These are phyloP conservation scores for Tephrocybe rancida DNA, from an alignment of 768 basidiomycete genomes.

Conservation along the genomic window DNA sequence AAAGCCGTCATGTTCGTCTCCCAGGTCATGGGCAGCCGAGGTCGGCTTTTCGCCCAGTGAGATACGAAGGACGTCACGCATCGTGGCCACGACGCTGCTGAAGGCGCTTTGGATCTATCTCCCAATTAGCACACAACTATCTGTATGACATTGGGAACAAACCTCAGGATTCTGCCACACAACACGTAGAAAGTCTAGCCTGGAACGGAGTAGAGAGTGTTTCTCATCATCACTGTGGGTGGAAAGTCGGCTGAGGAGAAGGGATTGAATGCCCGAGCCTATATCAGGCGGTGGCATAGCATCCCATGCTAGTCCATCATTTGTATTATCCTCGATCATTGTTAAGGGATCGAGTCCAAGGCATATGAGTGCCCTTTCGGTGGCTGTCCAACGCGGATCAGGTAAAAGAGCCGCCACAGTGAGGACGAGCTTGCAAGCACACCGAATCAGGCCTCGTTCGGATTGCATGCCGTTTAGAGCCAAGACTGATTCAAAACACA, in stretches of 20 bases:
- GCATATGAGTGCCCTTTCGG: slow-evolving; percentile 68
- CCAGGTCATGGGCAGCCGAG: slow-evolving; percentile 19
- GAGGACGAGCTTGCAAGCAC: slow-evolving; percentile 53
- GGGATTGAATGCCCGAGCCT: slow-evolving; percentile 65
- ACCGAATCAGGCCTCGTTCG: slow-evolving; percentile 64
- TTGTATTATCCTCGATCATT: slow-evolving; percentile 31
- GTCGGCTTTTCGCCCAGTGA: slow-evolving; percentile 30
- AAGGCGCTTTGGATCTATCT: slow-evolving; percentile 57
- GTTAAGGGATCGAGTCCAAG: slow-evolving; percentile 69
- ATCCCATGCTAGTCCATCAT: slow-evolving; percentile 33
- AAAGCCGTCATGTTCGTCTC: slow-evolving; percentile 60
- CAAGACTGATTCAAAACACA: slow-evolving; percentile 72
- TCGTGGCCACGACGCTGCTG: slow-evolving; percentile 19
- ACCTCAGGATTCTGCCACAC: slow-evolving; percentile 78
- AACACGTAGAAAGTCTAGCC: slow-evolving; percentile 50
- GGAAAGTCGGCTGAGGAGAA: slow-evolving; percentile 44
- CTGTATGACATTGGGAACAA: slow-evolving; percentile 24
- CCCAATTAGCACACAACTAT: neutral
- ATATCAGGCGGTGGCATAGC: slow-evolving; percentile 48
- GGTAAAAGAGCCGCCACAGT: slow-evolving; percentile 40
- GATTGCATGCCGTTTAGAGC: slow-evolving; percentile 63
- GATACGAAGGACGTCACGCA: slow-evolving; percentile 45
- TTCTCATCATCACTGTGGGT: slow-evolving; percentile 10
- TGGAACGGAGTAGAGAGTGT: slow-evolving; percentile 18
- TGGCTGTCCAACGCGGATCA: slow-evolving; percentile 51